Percentiles rank a stretch among this genome's conserved stretches.
Conservation (phyloP, 2,329 filamentous ascomycete genomes). For the Colletotrichum liriopes region DNA sequence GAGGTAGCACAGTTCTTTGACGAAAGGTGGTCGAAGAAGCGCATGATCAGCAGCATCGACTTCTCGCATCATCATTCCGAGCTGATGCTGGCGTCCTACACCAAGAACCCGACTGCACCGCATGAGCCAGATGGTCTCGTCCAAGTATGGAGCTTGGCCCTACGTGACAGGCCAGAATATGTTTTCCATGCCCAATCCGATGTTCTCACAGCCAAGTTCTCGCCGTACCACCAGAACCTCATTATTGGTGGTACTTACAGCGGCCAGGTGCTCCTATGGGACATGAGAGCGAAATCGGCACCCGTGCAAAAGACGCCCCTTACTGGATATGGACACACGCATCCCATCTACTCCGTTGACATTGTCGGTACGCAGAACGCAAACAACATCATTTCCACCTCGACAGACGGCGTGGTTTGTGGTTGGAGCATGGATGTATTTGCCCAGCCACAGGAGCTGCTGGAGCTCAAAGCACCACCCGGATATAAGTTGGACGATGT, state of each 20-base stretch:
- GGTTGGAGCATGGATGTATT: conserved; percentile 99
- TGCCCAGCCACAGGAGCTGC: conserved; percentile 93
- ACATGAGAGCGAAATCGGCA: conserved; percentile 89
- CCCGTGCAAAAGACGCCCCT: conserved; percentile 97
- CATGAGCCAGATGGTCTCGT: conserved; percentile 95
- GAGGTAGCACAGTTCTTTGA: conserved; percentile 96
- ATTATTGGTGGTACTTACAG: conserved; percentile 97
- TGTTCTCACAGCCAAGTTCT: conserved; percentile 95
- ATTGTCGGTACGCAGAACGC: conserved; percentile 99
- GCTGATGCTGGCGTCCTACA: conserved; percentile 93
- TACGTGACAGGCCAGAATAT: conserved; percentile 95
- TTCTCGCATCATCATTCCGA: conserved; percentile 98
- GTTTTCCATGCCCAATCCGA: conserved; percentile 97
- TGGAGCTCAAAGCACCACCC: conserved; percentile 88
- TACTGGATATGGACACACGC: conserved; percentile 94
- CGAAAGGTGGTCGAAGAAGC: conserved; percentile 95
- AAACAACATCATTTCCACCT: conserved; percentile 98
- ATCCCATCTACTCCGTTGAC: conserved; percentile 94
- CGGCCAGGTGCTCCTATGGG: conserved; percentile 96
- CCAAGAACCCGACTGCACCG: conserved; percentile 95
- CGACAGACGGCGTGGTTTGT: conserved; percentile 96
- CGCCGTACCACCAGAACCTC: conserved; percentile 97
- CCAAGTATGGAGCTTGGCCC: conserved; percentile 96
- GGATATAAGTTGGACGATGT: conserved; percentile 95
- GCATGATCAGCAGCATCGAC: conserved; percentile 95